phyloP scores from a whole-genome alignment of 495 filamentous ascomycete species.

The Trichoderma gamsii region DNA sequence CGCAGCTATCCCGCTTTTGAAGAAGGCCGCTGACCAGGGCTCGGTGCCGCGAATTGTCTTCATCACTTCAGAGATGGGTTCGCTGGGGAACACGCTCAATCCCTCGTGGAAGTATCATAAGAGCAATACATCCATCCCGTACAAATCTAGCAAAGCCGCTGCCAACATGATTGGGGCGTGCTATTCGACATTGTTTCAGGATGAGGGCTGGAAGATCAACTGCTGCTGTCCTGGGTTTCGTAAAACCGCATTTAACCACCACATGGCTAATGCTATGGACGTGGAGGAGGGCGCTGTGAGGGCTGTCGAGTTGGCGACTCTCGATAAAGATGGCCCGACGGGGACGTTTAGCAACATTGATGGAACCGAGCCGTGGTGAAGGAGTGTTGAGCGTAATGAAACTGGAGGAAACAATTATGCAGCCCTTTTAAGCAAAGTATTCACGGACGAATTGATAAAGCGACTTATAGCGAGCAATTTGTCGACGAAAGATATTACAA shows the following conservation, averaged over 20 bases:
- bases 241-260: conserved; percentile 22
- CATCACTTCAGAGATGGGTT: conserved; percentile 34
- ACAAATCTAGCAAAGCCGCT: conserved; percentile 35
- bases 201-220: conserved; percentile 27
- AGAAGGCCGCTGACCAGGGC: conserved; percentile 25
- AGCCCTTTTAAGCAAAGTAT: neutral
- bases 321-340: conserved; percentile 22
- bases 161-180: conserved; percentile 34
- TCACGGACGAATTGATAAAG: no score
- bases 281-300: conserved; percentile 20
- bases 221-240: conserved; percentile 22
- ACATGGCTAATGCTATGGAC: neutral
- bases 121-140: conserved; percentile 19
- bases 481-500: no score
- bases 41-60: conserved; percentile 37
- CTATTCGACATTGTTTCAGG: conserved; percentile 17
- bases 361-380: conserved; percentile 19
- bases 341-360: conserved; percentile 21
- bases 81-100: conserved; percentile 19
- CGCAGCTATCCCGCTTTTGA: conserved; percentile 40
- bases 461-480: no score
- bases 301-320: conserved; percentile 20
- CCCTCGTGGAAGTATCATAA: conserved; percentile 18
- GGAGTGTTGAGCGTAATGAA: neutral
- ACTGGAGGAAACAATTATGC: neutral